Conservation (phyloP, 805 yeast species). For the Kluyveromyces starmeri region DNA sequence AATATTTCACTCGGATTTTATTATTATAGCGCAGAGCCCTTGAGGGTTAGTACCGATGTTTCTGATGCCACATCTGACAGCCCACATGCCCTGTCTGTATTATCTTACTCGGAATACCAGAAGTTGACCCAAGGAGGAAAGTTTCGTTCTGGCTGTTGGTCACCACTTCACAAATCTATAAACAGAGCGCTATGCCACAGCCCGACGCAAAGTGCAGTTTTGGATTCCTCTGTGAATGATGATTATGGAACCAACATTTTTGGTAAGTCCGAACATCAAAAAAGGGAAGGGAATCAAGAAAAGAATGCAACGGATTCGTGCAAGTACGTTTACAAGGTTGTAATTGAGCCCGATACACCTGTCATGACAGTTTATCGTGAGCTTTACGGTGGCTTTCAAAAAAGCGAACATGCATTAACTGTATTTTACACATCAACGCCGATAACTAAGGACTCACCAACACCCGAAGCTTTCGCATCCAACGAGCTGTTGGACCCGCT, state of each 20-base stretch:
- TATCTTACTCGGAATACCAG: conserved; percentile 3
- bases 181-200: conserved; percentile 1
- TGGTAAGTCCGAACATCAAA: background rate
- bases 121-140: background rate
- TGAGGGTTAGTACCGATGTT: background rate
- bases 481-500: conserved; percentile 1
- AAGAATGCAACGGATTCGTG: background rate
- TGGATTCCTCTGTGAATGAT: conserved; percentile 3
- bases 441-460: background rate
- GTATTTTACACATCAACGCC: conserved; percentile 12
- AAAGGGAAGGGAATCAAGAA: conserved; percentile 1
- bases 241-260: background rate
- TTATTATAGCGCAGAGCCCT: conserved; percentile 11
- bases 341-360: conserved; percentile 25
- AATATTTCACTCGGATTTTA: conserved; percentile 58
- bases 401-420: conserved; percentile 19
- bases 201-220: background rate
- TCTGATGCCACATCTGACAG: background rate
- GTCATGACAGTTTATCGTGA: conserved; percentile 18
- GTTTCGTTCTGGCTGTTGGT: conserved; percentile 2
- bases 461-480: background rate
- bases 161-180: conserved; percentile 1
- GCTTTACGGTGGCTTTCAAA: conserved; percentile 21
- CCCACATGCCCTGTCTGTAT: background rate
- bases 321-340: conserved; percentile 6